A percentile compares a stretch with the other conserved stretches of the same genome.
These are phyloP conservation scores for Leishmania braziliensis DNA, from an alignment of 208 protist species.

Conservation along the genomic window DNA sequence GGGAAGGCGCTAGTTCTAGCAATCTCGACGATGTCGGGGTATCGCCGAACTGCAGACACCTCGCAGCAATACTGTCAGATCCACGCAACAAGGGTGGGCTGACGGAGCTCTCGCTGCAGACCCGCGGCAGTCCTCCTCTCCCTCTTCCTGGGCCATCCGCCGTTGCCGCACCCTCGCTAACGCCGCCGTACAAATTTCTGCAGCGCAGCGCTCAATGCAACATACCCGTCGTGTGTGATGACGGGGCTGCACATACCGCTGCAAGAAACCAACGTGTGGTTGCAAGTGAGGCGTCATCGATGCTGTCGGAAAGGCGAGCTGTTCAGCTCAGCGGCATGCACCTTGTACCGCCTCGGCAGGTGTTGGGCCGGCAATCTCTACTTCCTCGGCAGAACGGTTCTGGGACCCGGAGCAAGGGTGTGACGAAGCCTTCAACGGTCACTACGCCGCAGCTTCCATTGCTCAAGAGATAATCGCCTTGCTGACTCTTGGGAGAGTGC, in stretches of 20 bases:
- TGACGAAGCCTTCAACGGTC: not conserved
- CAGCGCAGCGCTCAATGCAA: constrained; percentile 4
- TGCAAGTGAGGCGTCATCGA: not conserved
- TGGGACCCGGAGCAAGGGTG: not conserved
- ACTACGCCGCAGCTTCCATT: not conserved
- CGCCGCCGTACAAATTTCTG: not conserved
- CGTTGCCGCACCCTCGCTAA: not conserved
- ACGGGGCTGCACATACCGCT: not conserved
- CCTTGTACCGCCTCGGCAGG: constrained; percentile 7
- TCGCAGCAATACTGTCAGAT: not conserved
- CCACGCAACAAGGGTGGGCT: not conserved
- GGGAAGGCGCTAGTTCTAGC: not conserved
- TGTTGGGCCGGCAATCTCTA: constrained; percentile 4
- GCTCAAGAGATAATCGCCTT: not conserved
- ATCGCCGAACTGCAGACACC: not conserved
- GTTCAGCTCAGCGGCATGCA: not conserved
- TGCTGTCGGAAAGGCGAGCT: constrained; percentile 1
- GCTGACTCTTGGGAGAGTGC: not conserved
- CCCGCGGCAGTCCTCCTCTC: not conserved
- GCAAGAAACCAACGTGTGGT: not conserved
- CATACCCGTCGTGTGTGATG: constrained; percentile 1
- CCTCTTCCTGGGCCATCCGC: not conserved
- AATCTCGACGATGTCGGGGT: constrained; percentile 2
- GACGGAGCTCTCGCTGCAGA: not conserved
- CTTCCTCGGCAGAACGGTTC: not conserved